A percentile compares a stretch with the other conserved stretches of the same genome.
Evolutionary conservation across 306 rosid genomes (phyloP).

Genomic region (Sicyos baderoa): DNA sequence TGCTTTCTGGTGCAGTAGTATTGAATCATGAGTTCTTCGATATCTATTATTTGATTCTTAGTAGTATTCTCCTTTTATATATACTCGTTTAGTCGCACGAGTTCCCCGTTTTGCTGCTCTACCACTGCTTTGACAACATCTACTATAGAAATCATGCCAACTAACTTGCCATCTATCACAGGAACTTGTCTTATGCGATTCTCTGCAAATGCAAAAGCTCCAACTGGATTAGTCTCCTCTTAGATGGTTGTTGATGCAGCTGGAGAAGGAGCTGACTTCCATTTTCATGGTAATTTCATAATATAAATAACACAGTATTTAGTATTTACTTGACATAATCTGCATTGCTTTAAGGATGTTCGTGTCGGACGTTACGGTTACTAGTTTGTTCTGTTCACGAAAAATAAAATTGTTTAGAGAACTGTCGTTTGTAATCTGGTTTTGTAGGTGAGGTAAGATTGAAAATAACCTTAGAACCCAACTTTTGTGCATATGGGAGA

Average conservation of each 20-base stretch:
- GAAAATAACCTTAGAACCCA: constrained; percentile 46
- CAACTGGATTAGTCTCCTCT: not conserved
- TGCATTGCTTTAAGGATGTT: constrained; percentile 85
- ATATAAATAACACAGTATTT: constrained; percentile 5
- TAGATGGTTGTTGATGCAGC: constrained; percentile 11
- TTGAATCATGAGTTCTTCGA: not conserved
- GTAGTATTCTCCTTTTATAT: constrained; percentile 69
- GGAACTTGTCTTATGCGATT: constrained; percentile 69
- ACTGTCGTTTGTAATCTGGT: constrained; percentile 21
- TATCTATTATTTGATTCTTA: constrained; percentile 10
- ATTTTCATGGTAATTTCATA: constrained; percentile 8
- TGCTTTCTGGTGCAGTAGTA: not conserved
- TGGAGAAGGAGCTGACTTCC: constrained; percentile 5
- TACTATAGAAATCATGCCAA: constrained; percentile 82
- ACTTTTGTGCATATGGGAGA: constrained; percentile 58
- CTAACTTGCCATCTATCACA: constrained; percentile 73
- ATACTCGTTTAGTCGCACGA: constrained; percentile 54
- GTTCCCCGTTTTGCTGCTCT: constrained; percentile 73
- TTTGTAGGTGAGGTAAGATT: not conserved
- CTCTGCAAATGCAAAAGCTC: constrained; percentile 31
- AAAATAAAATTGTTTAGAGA: not conserved
- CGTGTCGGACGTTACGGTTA: constrained; percentile 66
- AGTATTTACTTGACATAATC: constrained; percentile 68
- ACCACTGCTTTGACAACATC: constrained; percentile 77
- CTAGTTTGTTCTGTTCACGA: constrained; percentile 44